A percentile compares a stretch with the other conserved stretches of the same genome.
These are phyloP conservation scores for Zoysia matrella DNA, from an alignment of 202 grass and related monocot species.

Conservation along the genomic window DNA sequence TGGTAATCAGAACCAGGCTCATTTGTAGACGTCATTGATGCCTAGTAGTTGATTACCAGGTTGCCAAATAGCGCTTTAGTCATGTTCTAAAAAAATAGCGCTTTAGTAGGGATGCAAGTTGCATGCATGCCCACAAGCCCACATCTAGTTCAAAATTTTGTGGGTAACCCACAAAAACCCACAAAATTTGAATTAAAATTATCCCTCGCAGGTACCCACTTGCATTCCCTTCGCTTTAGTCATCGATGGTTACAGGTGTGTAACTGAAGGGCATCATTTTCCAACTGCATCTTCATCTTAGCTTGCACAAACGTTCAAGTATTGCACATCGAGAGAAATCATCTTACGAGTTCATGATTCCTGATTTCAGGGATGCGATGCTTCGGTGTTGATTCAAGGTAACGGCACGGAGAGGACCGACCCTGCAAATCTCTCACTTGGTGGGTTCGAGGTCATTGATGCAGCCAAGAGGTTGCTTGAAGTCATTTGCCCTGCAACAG, in stretches of 20 bases:
- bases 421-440: slow-evolving; percentile 85
- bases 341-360: background rate
- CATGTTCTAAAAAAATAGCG: too few relatives aligned
- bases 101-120: too few relatives aligned
- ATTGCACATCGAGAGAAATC: background rate
- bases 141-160: too few relatives aligned
- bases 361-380: slow-evolving; percentile 80
- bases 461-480: slow-evolving; percentile 81
- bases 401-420: slow-evolving; percentile 81
- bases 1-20: background rate
- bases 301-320: background rate
- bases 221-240: too few relatives aligned
- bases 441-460: slow-evolving; percentile 81
- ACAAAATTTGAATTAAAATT: too few relatives aligned
- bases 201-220: too few relatives aligned
- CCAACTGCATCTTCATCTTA: background rate
- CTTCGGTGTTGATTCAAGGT: slow-evolving; percentile 80
- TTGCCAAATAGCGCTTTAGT: background rate
- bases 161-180: too few relatives aligned
- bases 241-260: background rate
- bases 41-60: background rate
- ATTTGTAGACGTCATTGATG: slow-evolving; percentile 8
- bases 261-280: background rate
- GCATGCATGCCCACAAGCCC: too few relatives aligned
- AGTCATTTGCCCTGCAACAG: slow-evolving; percentile 71